Evolutionary conservation across 2,329 filamentous ascomycete species (phyloP).

Genomic region (Hymenoscyphus linearis): DNA sequence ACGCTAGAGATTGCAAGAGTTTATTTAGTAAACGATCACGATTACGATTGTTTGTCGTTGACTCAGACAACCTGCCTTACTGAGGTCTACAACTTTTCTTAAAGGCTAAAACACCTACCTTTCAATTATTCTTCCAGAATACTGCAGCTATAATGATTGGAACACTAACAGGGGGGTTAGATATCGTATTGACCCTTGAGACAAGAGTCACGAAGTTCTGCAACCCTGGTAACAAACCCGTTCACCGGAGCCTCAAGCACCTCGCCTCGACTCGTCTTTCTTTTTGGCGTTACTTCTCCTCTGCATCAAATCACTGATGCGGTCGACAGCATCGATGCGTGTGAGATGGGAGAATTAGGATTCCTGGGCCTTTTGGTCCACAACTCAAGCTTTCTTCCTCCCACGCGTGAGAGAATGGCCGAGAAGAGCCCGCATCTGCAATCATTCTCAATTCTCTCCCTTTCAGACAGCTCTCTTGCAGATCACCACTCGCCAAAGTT

Average conservation of each 20-base stretch:
- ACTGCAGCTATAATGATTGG: too few relatives aligned
- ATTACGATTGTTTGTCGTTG: too few relatives aligned
- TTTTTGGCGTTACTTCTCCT: background rate
- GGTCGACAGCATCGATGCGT: background rate
- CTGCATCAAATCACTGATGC: background rate
- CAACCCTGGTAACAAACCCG: background rate
- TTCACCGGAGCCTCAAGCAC: background rate
- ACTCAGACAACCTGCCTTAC: too few relatives aligned
- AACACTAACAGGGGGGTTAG: too few relatives aligned
- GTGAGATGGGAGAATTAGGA: background rate
- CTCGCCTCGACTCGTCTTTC: background rate
- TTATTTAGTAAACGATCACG: too few relatives aligned
- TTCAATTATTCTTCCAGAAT: too few relatives aligned
- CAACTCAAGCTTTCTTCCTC: background rate
- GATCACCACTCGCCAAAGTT: background rate
- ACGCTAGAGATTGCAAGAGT: too few relatives aligned
- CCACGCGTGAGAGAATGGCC: background rate
- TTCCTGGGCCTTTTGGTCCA: background rate
- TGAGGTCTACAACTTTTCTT: too few relatives aligned
- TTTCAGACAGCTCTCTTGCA: background rate
- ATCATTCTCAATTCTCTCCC: background rate
- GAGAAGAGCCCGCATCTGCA: slow-evolving; percentile 3
- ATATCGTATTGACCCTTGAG: too few relatives aligned
- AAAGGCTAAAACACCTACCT: too few relatives aligned
- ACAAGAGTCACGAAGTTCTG: too few relatives aligned